Conservation (phyloP, 2,329 filamentous ascomycete genomes). For the Fusarium goolgardi region DNA sequence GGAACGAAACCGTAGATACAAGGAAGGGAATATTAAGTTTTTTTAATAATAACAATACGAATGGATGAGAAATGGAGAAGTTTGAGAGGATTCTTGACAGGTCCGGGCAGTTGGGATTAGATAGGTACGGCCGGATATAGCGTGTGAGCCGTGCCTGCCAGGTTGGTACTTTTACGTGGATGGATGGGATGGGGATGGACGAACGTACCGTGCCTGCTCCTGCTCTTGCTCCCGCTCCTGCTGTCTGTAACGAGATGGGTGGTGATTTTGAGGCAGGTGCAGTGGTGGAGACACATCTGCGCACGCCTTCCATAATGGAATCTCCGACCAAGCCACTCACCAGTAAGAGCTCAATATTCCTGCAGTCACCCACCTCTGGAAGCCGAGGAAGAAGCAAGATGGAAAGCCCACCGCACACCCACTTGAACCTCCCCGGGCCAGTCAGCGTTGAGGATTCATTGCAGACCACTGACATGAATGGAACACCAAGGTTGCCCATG, state of each 20-base stretch:
- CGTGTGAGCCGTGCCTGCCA: conserved; percentile 28
- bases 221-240: neutral
- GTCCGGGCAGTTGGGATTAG: conserved; percentile 24
- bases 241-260: conserved; percentile 19
- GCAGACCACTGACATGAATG: conserved; percentile 31
- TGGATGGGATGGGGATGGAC: conserved; percentile 26
- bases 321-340: conserved; percentile 44
- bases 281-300: conserved; percentile 34
- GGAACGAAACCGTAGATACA: neutral
- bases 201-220: neutral
- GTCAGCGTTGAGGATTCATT: conserved; percentile 4
- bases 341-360: neutral
- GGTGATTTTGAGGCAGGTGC: conserved; percentile 41
- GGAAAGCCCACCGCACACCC: conserved; percentile 44
- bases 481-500: conserved; percentile 33
- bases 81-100: conserved; percentile 40
- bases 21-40: conserved; percentile 26
- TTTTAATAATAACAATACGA: conserved; percentile 19
- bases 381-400: conserved; percentile 47
- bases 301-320: conserved; percentile 40
- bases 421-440: conserved; percentile 33
- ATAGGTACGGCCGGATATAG: conserved; percentile 40
- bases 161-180: conserved; percentile 25
- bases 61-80: conserved; percentile 34
- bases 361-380: conserved; percentile 29